These are phyloP conservation scores for Lecanicillium sp. DNA, from an alignment of 2,329 filamentous ascomycete species.

Conservation along the genomic window DNA sequence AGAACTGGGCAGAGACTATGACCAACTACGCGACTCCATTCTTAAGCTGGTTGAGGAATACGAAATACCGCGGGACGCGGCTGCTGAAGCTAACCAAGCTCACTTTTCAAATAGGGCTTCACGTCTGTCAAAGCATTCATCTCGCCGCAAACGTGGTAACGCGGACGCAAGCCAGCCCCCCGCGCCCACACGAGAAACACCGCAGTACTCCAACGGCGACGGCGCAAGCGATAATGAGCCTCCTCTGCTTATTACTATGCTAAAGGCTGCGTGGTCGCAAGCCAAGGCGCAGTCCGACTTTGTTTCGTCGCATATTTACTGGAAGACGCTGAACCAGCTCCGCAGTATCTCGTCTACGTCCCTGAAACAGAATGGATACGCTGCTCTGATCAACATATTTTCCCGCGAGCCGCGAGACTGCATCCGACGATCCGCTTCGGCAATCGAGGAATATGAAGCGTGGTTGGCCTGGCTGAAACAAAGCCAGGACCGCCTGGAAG, in stretches of 20 bases:
- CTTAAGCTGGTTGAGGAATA: conserved; percentile 75
- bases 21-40: conserved; percentile 73
- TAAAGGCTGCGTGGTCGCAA: conserved; percentile 67
- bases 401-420: conserved; percentile 62
- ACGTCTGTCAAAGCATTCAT: conserved; percentile 50
- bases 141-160: conserved; percentile 39
- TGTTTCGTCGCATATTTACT: conserved; percentile 76
- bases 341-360: conserved; percentile 53
- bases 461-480: conserved; percentile 81
- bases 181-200: background rate
- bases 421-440: conserved; percentile 60
- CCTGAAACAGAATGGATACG: conserved; percentile 59
- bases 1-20: conserved; percentile 71
- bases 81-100: conserved; percentile 50
- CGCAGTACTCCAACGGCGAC: background rate
- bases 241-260: conserved; percentile 54
- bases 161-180: too few relatives aligned
- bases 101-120: conserved; percentile 66
- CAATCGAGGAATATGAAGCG: conserved; percentile 70
- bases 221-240: conserved; percentile 25
- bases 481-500: conserved; percentile 70
- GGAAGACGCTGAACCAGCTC: conserved; percentile 72
- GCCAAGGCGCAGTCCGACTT: conserved; percentile 77
- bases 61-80: conserved; percentile 63
- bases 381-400: conserved; percentile 66